Percentiles rank a stretch among this genome's conserved stretches.
Evolutionary conservation across 1,139 yeast species (phyloP).

Genomic region (Lodderomyces orthopsilosis): DNA sequence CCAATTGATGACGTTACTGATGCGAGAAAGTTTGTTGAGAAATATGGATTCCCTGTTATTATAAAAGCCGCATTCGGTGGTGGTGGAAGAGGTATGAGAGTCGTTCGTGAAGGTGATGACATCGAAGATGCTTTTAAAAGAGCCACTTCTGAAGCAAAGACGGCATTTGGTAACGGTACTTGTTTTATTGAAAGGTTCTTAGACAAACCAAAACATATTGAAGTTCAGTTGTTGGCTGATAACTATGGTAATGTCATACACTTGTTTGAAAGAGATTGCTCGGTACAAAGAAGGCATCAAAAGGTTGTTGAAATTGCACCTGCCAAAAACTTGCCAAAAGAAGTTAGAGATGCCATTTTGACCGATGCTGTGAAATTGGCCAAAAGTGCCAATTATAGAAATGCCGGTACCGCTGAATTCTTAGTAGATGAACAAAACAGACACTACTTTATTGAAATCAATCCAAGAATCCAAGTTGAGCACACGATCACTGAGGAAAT

Average conservation of each 20-base stretch:
- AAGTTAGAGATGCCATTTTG: conserved; percentile 85
- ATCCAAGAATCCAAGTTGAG: conserved; percentile 98
- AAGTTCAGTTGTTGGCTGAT: conserved; percentile 95
- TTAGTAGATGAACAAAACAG: conserved; percentile 91
- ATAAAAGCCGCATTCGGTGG: conserved; percentile 99
- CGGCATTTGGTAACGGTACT: conserved; percentile 97
- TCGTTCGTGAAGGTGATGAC: conserved; percentile 94
- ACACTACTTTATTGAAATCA: conserved; percentile 96
- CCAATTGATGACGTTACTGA: conserved; percentile 82
- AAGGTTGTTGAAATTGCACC: conserved; percentile 99
- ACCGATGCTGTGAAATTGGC: conserved; percentile 95
- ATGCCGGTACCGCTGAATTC: conserved; percentile 99
- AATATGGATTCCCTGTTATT: conserved; percentile 93
- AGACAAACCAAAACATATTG: conserved; percentile 95
- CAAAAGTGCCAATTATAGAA: conserved; percentile 80
- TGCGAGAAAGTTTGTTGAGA: conserved; percentile 71
- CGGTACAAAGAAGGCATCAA: conserved; percentile 98
- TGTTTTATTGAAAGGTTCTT: conserved; percentile 95
- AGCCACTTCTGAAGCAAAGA: conserved; percentile 91
- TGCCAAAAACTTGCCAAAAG: conserved; percentile 82
- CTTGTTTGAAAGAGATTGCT: conserved; percentile 96
- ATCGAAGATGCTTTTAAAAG: conserved; percentile 88
- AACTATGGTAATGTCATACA: conserved; percentile 93
- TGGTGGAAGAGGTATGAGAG: conserved; percentile 99
- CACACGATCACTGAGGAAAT: conserved; percentile 99